Base-by-base conservation (phyloP, 177 flowering plant species). In the Vitis hybrid region DNA sequence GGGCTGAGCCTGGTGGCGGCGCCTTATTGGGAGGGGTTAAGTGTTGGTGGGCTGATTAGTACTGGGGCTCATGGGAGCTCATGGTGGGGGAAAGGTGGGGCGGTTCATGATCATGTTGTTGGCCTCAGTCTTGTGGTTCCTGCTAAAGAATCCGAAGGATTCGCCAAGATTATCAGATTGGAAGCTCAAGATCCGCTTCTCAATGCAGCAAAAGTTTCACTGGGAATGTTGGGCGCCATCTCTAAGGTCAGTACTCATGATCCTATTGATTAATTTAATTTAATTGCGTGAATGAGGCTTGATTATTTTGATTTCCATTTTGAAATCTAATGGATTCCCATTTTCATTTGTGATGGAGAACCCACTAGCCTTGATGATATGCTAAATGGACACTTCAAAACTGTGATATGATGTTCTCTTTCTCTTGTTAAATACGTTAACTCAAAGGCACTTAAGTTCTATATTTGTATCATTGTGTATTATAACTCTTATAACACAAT, bases 11-110 rank as follows among this genome's bases (percentile, higher is more conserved):
- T 94, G 58, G 97, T 83, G 72, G 87, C 92, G 55, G 74, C 97
- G 52, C 94, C 98, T 2, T 94, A 94, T 62, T 92, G 97, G 98
- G 94, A 90, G 64, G 98, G 98, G 2, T 91, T 84, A 50, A 94
- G 92, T 27, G 72, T 92, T 21, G 97, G 88, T 1, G 98, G 98
- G n/a, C 30, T 88, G 15, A 82, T 92, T 2, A 85, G 91, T 65
- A 92, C 93, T 0, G 98, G 97, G 0, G 83, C 97, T 0, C 97
- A 90, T 72, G 98, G 98, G 50, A 94, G 98, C 72, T 88, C 97
- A 18, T 92, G 93, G 98, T 85, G 94, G 93, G 97, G 96, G 0
- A 82, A 78, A 27, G 98, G 98, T 2, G 94, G 97, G 0, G 85
- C 94, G 1, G 89, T 88, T 18, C 97, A 94, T 75, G 97, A 91